Conservation (phyloP, 192 early-diverging fungal species). For the Coemansia sp. region DNA sequence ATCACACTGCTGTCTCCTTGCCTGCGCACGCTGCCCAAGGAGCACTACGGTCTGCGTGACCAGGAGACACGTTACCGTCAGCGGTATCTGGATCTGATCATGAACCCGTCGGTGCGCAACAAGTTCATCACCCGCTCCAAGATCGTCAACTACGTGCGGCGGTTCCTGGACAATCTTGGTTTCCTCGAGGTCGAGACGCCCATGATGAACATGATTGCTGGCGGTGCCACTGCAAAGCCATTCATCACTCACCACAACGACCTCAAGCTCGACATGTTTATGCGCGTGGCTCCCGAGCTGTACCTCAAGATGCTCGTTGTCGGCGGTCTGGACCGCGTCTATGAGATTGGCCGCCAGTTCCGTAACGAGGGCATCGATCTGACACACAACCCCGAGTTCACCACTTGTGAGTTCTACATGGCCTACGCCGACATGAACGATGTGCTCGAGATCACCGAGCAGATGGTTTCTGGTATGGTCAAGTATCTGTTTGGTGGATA, state of each 20-base stretch:
- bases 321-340: conserved; percentile 97
- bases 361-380: conserved; percentile 98
- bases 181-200: conserved; percentile 99
- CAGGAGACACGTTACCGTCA: conserved; percentile 96
- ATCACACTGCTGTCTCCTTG: conserved; percentile 90
- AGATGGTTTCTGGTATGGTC: conserved; percentile 87
- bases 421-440: conserved; percentile 98
- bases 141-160: conserved; percentile 94
- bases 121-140: conserved; percentile 91
- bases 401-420: conserved; percentile 99
- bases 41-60: conserved; percentile 94
- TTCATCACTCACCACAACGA: conserved; percentile 99
- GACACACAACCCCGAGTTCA: conserved; percentile 99
- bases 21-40: conserved; percentile 93
- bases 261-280: conserved; percentile 96
- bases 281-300: conserved; percentile 98
- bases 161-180: conserved; percentile 89
- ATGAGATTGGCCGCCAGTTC: conserved; percentile 99
- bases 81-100: conserved; percentile 98
- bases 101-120: conserved; percentile 94
- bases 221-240: conserved; percentile 98
- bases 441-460: conserved; percentile 94
- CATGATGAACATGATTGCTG: conserved; percentile 99
- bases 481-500: conserved; percentile 86
- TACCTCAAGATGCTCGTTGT: conserved; percentile 98